phyloP scores from a whole-genome alignment of 345 rosid genomes.

The Draba incana region DNA sequence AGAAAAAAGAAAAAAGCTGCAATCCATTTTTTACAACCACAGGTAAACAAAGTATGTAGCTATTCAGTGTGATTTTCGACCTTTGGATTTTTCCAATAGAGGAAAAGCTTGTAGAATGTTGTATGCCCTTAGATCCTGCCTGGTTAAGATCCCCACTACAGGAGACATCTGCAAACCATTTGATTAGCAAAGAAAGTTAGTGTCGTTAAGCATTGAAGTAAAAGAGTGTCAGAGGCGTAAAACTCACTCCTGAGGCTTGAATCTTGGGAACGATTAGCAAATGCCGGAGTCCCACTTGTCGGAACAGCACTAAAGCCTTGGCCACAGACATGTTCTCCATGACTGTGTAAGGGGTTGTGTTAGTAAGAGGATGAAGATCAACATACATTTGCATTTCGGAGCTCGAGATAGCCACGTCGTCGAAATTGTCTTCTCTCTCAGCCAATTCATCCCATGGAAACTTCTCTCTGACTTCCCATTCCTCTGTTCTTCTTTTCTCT shows the following conservation, averaged over 20 bases:
- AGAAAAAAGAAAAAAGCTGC: slow-evolving; percentile 26
- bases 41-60: slow-evolving; percentile 23
- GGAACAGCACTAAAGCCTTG: slow-evolving; percentile 84
- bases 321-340: slow-evolving; percentile 89
- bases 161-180: slow-evolving; percentile 58
- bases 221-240: slow-evolving; percentile 8
- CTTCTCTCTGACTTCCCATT: slow-evolving; percentile 79
- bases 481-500: slow-evolving; percentile 79
- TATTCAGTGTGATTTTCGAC: slow-evolving; percentile 42
- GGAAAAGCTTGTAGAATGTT: slow-evolving; percentile 79
- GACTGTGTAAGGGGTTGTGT: slow-evolving; percentile 87
- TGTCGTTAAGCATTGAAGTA: background rate
- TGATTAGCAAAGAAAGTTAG: slow-evolving; percentile 16
- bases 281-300: slow-evolving; percentile 82
- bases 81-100: slow-evolving; percentile 55
- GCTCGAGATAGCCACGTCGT: slow-evolving; percentile 64
- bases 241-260: slow-evolving; percentile 74
- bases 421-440: slow-evolving; percentile 67
- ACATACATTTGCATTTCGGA: slow-evolving; percentile 88
- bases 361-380: slow-evolving; percentile 88
- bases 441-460: slow-evolving; percentile 83
- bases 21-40: slow-evolving; percentile 30
- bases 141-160: slow-evolving; percentile 72
- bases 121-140: slow-evolving; percentile 79
- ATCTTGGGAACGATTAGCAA: slow-evolving; percentile 75